These are phyloP conservation scores for Coniella vitis DNA, from an alignment of 2,329 filamentous ascomycete species.

Conservation along the genomic window DNA sequence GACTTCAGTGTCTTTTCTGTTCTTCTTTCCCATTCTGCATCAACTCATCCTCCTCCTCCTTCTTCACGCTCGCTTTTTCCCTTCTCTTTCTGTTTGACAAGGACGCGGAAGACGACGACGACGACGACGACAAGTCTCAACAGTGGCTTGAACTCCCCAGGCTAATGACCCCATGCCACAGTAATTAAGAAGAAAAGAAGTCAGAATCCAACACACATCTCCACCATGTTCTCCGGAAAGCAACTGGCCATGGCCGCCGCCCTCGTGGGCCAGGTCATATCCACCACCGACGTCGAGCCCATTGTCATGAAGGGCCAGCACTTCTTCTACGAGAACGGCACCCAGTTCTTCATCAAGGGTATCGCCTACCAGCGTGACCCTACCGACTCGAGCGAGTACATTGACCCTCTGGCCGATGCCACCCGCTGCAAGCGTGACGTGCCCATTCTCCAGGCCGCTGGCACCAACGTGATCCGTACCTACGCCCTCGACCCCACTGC, in stretches of 20 bases:
- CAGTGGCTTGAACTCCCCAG: too few species aligned
- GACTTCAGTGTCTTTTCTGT: too few species aligned
- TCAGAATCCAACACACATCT: neutral
- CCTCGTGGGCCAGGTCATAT: slow-evolving; percentile 9
- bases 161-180: too few species aligned
- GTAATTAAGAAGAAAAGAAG: too few species aligned
- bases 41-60: too few species aligned
- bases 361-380: slow-evolving; percentile 89
- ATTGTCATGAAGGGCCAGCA: slow-evolving; percentile 16
- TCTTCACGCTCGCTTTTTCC: too few species aligned
- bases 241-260: slow-evolving; percentile 12
- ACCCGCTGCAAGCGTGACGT: slow-evolving; percentile 76
- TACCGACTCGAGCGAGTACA: slow-evolving; percentile 49
- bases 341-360: slow-evolving; percentile 74
- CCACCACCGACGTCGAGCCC: slow-evolving; percentile 13
- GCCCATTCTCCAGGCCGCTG: slow-evolving; percentile 67
- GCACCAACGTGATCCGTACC: slow-evolving; percentile 89
- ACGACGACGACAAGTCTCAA: too few species aligned
- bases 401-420: slow-evolving; percentile 73
- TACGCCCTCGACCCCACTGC: slow-evolving; percentile 80
- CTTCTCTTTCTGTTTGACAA: too few species aligned
- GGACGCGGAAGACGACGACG: too few species aligned
- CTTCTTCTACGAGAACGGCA: slow-evolving; percentile 77
- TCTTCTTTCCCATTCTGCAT: too few species aligned
- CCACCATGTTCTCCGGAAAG: slow-evolving; percentile 14